Base-by-base conservation (phyloP, 116 monocot genomes). In the Cymodocea nodosa region DNA sequence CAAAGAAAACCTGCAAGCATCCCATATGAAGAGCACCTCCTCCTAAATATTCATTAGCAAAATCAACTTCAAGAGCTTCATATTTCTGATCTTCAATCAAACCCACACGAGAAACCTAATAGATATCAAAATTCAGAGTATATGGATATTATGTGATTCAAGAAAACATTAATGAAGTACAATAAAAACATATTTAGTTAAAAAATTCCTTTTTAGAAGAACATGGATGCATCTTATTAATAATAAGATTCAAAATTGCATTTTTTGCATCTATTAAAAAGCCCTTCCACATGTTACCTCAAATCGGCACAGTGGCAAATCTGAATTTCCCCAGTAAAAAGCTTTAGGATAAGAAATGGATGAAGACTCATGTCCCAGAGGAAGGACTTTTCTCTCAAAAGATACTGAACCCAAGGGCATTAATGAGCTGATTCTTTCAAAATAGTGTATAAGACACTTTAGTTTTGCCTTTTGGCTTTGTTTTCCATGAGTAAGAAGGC, bases 1-100 rank as follows among this genome's bases (percentile, higher is more conserved):
- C 19, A 77, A 77, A 48, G 59, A 77, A 73, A 77, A 94, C 94
- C 94, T 94, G 95, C 73, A 95, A 83, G 67, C 95, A 97, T 58
- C 95, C 95, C 72, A 71, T 73, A 50, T 62, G 63, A 67, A 97
- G 85, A 80, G 91, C 87, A 73, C 95, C 95, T 24, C 90, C 90
- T 75, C 95, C 95, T 51, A 97, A 77, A 85, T 78, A 90, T 80
- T 87, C 80, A 84, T 97, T 97, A 40, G 90, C 85, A 85, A 97
- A 97, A 80, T 90, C 95, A 68, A 87, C 87, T 79, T 97, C 90
- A 67, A 95, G 77, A 56, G 87, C 85, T 77, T 90, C 95, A 63
- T 77, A 60, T 55, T 74, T 57, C 49, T 95, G 87, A 65, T 95
- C 95, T 78, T 95, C 95, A 69, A 95, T 95, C 25, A 80, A 83